phyloP scores from a whole-genome alignment of 2,329 filamentous ascomycete genomes.

The Colletotrichum karsti region DNA sequence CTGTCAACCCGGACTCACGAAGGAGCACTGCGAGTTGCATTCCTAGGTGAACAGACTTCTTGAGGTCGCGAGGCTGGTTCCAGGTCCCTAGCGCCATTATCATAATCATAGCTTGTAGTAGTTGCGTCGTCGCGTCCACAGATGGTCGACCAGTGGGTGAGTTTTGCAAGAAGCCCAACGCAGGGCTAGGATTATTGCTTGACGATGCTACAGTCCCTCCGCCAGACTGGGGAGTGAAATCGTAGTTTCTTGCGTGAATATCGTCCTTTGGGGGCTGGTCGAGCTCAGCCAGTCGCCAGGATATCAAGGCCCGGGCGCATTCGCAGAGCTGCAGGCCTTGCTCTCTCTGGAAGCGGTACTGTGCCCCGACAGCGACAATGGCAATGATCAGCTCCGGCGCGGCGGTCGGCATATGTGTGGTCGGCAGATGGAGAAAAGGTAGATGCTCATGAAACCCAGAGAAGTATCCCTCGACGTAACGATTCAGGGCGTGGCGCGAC shows the following conservation, averaged over 20 bases:
- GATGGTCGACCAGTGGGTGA: too few relatives aligned
- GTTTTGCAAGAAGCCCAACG: too few relatives aligned
- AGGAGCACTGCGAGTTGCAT: slow-evolving; percentile 64
- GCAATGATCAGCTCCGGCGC: slow-evolving; percentile 58
- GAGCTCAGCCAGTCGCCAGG: slow-evolving; percentile 46
- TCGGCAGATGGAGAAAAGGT: slow-evolving; percentile 59
- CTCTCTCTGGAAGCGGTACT: slow-evolving; percentile 57
- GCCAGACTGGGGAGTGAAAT: too few relatives aligned
- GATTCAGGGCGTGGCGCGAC: slow-evolving; percentile 54
- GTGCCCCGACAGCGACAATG: slow-evolving; percentile 56
- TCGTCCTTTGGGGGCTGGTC: too few relatives aligned
- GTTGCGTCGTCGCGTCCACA: too few relatives aligned
- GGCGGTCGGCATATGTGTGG: slow-evolving; percentile 50
- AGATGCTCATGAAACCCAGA: slow-evolving; percentile 59
- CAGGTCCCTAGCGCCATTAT: too few relatives aligned
- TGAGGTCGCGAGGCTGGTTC: too few relatives aligned
- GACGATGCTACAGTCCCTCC: too few relatives aligned
- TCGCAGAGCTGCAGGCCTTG: slow-evolving; percentile 65
- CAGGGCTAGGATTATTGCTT: too few relatives aligned
- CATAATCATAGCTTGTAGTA: too few relatives aligned
- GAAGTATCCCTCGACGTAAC: slow-evolving; percentile 60
- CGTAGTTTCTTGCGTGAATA: too few relatives aligned
- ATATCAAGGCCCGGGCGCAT: slow-evolving; percentile 61
- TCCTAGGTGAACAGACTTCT: slow-evolving; percentile 64
- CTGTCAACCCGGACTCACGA: slow-evolving; percentile 57